Evolutionary conservation across 2,329 filamentous ascomycete species (phyloP), one percentile per base, ranked within the genome.

Genomic region (Orbilia ellipsospora): DNA sequence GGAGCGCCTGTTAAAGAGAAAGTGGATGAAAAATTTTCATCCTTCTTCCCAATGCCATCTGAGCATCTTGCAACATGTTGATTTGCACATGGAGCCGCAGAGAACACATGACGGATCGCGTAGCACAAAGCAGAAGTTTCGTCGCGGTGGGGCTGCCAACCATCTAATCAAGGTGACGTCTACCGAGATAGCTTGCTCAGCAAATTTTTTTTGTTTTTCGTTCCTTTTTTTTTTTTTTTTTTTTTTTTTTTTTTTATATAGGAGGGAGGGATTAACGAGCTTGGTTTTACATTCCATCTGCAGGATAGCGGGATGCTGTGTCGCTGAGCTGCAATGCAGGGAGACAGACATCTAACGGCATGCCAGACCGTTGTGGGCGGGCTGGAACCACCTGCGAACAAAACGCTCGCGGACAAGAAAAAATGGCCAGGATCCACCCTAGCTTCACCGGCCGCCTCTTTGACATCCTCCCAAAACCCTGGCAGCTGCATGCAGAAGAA

Each of bases 341-440:
- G 2, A 36, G 31, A 36, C 31, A 36, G 31, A 36, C 31, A 36
- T 36, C 31, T 2, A 36, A 36, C 31, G 31, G 62, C 40, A 56
- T 63, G 69, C 40, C 69, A 59, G 12, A 31, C 63, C 23, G 52
- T 50, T 59, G 10, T 16, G 54, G 62, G 16, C 55, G 48, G 56
- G 50, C 31, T 62, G 28, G 63, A 73, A 42, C 13, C 26, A 36
- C 31, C 31, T 7, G 5, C 10, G 31, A 2, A 36, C 31, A 36
- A 36, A 36, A 36, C 31, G 31, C 8, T 10, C 3, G 31, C 31
- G 31, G 31, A 36, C 10, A 6, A 10, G 31, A 48, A 42, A 54
- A 66, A 68, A 68, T 59, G 45, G 63, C 40, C 13, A 60, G 72
- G 70, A 68, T 68, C 56, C 56, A 74, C 69, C 62, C 69, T 74